Conservation (phyloP, 148 eudicot species). For the Rhododendron vialii region DNA sequence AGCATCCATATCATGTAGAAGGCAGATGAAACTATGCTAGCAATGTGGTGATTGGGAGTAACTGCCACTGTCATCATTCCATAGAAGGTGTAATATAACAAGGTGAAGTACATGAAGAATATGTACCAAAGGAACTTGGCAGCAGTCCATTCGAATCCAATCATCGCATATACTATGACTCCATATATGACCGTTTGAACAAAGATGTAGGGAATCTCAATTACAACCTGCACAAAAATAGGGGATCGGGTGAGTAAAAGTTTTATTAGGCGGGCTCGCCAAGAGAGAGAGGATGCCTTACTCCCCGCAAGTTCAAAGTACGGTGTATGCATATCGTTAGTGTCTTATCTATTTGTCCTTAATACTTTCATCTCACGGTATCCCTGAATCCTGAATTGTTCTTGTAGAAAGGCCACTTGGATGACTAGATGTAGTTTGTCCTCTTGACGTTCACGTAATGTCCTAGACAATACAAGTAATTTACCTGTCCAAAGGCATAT, state of each 20-base stretch:
- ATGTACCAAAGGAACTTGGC: conserved; percentile 45
- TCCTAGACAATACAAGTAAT: not conserved
- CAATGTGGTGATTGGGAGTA: conserved; percentile 42
- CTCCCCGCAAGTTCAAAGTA: not conserved
- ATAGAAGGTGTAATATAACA: conserved; percentile 45
- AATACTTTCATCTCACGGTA: too few species aligned
- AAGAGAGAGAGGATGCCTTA: not conserved
- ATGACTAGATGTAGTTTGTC: not conserved
- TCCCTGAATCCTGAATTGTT: not conserved
- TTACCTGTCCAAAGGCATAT: conserved; percentile 58
- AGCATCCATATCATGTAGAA: conserved; percentile 44
- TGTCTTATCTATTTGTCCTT: not conserved
- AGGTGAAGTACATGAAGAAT: conserved; percentile 44
- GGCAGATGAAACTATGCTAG: conserved; percentile 34
- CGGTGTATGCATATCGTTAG: not conserved
- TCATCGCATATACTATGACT: conserved; percentile 39
- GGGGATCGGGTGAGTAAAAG: not conserved
- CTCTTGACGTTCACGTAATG: not conserved
- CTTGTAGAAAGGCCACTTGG: not conserved
- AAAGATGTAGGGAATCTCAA: conserved; percentile 42
- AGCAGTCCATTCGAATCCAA: conserved; percentile 43
- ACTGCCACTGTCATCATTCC: conserved; percentile 59
- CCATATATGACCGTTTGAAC: conserved; percentile 36
- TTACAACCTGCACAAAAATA: conserved; percentile 29
- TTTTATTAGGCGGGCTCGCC: not conserved